Percentiles rank a stretch among this genome's conserved stretches.
phyloP scores from a whole-genome alignment of 2,329 filamentous ascomycete species.

The Fusarium heterosporum region DNA sequence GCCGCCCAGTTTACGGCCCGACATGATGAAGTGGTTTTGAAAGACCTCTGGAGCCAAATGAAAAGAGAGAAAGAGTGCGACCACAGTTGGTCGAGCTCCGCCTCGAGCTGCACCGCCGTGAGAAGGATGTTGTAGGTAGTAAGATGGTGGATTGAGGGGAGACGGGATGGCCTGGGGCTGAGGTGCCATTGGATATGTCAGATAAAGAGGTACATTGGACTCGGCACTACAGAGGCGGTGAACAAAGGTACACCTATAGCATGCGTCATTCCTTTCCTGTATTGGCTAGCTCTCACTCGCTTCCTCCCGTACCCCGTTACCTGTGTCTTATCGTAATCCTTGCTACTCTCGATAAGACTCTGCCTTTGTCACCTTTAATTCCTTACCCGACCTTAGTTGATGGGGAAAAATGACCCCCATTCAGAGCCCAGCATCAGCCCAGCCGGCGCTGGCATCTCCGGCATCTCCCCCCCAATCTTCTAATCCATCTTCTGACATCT shows the following conservation, averaged over 20 bases:
- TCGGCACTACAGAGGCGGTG: background rate
- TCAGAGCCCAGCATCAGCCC: conserved; percentile 40
- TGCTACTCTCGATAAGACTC: conserved; percentile 33
- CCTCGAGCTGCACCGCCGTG: conserved; percentile 49
- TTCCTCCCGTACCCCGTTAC: conserved; percentile 39
- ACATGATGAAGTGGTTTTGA: conserved; percentile 66
- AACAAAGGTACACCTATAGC: conserved; percentile 26
- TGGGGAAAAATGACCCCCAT: conserved; percentile 43
- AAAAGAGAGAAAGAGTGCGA: conserved; percentile 45
- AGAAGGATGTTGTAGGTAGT: conserved; percentile 26
- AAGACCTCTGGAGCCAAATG: background rate
- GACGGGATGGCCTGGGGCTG: conserved; percentile 18
- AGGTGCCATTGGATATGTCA: background rate
- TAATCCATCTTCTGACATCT: conserved; percentile 22
- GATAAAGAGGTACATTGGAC: conserved; percentile 32
- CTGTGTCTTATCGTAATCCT: conserved; percentile 35
- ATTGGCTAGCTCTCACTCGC: conserved; percentile 31
- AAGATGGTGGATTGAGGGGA: conserved; percentile 33
- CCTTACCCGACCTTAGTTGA: conserved; percentile 24
- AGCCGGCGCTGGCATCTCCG: conserved; percentile 42
- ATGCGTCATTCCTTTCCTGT: conserved; percentile 15
- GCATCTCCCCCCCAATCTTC: conserved; percentile 38
- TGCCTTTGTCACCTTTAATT: conserved; percentile 35
- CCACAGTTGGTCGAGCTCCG: conserved; percentile 51
- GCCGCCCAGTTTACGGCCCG: conserved; percentile 87